Percentiles rank a stretch among this genome's conserved stretches.
phyloP scores from a whole-genome alignment of 2,329 filamentous ascomycete genomes.

The Orbilia brochopaga region DNA sequence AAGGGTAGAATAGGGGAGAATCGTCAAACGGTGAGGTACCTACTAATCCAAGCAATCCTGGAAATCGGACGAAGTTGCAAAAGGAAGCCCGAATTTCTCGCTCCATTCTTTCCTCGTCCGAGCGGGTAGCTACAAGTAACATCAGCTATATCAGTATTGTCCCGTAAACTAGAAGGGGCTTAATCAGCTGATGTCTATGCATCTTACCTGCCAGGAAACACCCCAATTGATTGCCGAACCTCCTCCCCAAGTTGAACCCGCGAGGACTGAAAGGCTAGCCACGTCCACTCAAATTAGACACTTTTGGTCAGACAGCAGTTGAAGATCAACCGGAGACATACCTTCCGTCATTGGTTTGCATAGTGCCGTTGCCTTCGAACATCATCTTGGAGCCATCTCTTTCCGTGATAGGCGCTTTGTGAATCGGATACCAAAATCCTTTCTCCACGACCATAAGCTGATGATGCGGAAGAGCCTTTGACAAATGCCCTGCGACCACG shows the following conservation, averaged over 20 bases:
- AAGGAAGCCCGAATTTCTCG: conserved; percentile 67
- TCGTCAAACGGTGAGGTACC: not conserved
- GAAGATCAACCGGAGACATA: conserved; percentile 2
- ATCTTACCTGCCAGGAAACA: conserved; percentile 61
- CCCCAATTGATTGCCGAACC: conserved; percentile 90
- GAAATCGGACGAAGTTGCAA: conserved; percentile 76
- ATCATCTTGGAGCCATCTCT: conserved; percentile 35
- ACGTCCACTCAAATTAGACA: not conserved
- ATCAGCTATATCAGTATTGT: not conserved
- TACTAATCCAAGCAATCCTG: conserved; percentile 74
- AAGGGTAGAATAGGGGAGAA: not conserved
- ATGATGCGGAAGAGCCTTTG: conserved; percentile 67
- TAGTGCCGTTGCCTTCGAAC: conserved; percentile 31
- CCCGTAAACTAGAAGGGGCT: not conserved
- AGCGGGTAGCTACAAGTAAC: conserved; percentile 23
- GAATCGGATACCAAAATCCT: conserved; percentile 66
- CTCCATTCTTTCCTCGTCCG: conserved; percentile 71
- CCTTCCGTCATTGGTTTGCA: conserved; percentile 46
- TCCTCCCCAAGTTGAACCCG: conserved; percentile 79
- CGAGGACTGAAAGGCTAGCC: conserved; percentile 65
- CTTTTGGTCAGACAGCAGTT: conserved; percentile 44
- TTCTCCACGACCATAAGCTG: conserved; percentile 72
- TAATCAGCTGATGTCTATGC: not conserved
- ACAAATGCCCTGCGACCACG: conserved; percentile 79
- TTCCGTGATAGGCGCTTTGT: conserved; percentile 37